Evolutionary conservation across 2,329 filamentous ascomycete species (phyloP).

Genomic region (Exophiala mesophila): DNA sequence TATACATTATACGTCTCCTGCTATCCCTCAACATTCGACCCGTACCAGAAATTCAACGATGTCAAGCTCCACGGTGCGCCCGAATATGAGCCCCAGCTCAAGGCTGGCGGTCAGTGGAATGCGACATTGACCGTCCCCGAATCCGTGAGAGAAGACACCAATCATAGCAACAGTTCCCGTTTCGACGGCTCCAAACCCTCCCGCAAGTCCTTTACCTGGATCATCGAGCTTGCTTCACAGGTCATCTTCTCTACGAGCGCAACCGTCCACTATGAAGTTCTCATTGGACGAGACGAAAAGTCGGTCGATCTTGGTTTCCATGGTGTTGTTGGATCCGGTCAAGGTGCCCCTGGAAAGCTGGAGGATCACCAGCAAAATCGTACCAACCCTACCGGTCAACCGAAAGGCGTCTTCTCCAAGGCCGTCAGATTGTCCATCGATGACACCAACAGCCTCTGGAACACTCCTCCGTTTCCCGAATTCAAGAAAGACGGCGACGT

Average conservation of each 20-base stretch:
- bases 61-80: conserved; percentile 69
- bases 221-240: conserved; percentile 87
- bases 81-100: conserved; percentile 93
- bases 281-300: conserved; percentile 80
- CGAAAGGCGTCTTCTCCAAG: conserved; percentile 75
- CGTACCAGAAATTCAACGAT: conserved; percentile 70
- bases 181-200: conserved; percentile 40
- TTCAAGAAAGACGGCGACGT: conserved; percentile 43
- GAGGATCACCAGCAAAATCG: conserved; percentile 68
- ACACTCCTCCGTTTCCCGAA: conserved; percentile 75
- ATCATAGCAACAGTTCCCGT: conserved; percentile 4
- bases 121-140: conserved; percentile 76
- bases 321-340: conserved; percentile 48
- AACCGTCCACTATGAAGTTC: conserved; percentile 78
- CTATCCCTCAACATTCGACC: conserved; percentile 77
- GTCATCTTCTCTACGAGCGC: conserved; percentile 90
- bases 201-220: conserved; percentile 67
- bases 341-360: conserved; percentile 62
- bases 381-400: conserved; percentile 49
- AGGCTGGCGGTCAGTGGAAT: conserved; percentile 84
- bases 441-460: conserved; percentile 87
- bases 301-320: conserved; percentile 65
- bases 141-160: conserved; percentile 52
- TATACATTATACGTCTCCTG: conserved; percentile 81
- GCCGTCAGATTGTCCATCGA: conserved; percentile 75